Conservation (phyloP, 2,329 filamentous ascomycete genomes). For the Venturia pyrina region DNA sequence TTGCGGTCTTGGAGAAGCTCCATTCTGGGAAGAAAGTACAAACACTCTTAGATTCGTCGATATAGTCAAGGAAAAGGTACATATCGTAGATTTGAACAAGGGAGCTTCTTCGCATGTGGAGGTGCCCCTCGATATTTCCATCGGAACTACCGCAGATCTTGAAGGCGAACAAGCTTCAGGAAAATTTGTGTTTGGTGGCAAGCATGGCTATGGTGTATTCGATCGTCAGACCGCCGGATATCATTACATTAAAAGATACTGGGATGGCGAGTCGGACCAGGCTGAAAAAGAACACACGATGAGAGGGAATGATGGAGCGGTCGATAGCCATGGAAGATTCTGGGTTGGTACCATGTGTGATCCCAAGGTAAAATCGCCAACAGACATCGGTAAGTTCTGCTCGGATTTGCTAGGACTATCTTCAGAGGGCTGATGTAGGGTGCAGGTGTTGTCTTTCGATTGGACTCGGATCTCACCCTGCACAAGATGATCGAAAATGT, state of each 20-base stretch:
- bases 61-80: conserved; percentile 66
- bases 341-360: conserved; percentile 87
- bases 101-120: conserved; percentile 51
- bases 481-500: conserved; percentile 51
- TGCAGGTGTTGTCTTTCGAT: conserved; percentile 62
- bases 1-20: conserved; percentile 63
- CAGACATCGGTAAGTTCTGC: conserved; percentile 25
- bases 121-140: conserved; percentile 44
- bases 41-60: conserved; percentile 69
- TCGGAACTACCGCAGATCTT: conserved; percentile 67
- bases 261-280: conserved; percentile 39
- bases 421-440: background rate
- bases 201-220: conserved; percentile 71
- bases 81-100: conserved; percentile 56
- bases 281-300: conserved; percentile 41
- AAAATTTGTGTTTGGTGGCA: conserved; percentile 67
- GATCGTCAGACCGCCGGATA: conserved; percentile 51
- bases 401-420: background rate
- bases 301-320: conserved; percentile 69
- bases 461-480: conserved; percentile 52
- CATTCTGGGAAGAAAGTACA: conserved; percentile 58
- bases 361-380: conserved; percentile 48
- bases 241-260: conserved; percentile 47
- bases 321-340: conserved; percentile 70
- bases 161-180: conserved; percentile 47